Base-by-base conservation (phyloP, 257 asterid species). In the Eustoma russellianum region DNA sequence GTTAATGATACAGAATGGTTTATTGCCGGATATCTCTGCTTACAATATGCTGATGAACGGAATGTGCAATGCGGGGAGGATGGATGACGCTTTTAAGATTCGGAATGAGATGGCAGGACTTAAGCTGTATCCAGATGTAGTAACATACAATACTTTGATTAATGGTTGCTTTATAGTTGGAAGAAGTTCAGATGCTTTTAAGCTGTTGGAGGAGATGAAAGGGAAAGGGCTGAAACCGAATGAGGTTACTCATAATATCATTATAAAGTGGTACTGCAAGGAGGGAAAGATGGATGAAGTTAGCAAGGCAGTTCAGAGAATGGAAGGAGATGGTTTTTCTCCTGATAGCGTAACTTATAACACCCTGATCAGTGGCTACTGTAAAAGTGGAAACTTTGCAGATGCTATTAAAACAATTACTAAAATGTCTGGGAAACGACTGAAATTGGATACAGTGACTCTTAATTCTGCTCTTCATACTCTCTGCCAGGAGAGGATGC, bases 361-460 rank as follows among this genome's bases (percentile, higher is more conserved):
- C 63, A 89, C 95, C 50, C 65, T 89, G 78, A 79, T 89, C 5
- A 77, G 80, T 43, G 78, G 78, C 10, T 83, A 55, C 51, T 77
- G 79, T 67, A 89, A 82, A 59, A 66, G 69, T 0, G 93, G 97
- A 30, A 78, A 83, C 58, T 61, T 83, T 43, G 85, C 77, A 0
- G 93, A 83, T 67, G 95, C 92, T 15, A 77, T 85, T 63, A 71
- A 54, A 13, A 66, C 59, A 74, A 83, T 89, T 89, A 83, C 69
- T 67, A 65, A 24, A 53, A 85, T 89, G 83, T 69, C 75, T 9
- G 56, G 67, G 18, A 89, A 79, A 69, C 92, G 94, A 46, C 69
- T 85, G 78, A 85, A 81, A 66, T 75, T 89, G 92, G 95, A 85
- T 41, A 77, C 81, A 0, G 81, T 85, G 52, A 80, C 95, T 1